Base-by-base conservation (phyloP, 805 yeast genomes). In the Ogataea neopini region DNA sequence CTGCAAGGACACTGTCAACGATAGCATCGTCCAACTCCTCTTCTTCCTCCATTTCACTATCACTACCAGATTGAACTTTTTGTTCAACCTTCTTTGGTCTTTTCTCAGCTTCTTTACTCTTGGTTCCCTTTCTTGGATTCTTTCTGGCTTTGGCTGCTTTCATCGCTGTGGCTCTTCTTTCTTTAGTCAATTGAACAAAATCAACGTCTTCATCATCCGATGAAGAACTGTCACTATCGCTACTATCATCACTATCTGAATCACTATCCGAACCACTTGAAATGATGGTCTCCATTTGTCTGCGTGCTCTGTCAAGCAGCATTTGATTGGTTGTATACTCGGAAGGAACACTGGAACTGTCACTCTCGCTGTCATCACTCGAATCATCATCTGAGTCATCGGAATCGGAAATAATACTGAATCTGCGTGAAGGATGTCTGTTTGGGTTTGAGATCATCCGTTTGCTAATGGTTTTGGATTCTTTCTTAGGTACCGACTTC, bases 161-260 rank as follows among this genome's bases (percentile, higher is more conserved):
- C 73, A 79, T 68, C 1, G 81, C 73, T 50, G 69, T 74, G 32
- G 79, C 79, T 66, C 84, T 80, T 51, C 81, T 72, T 61, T 84
- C 85, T 8, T 84, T 86, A 29, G 87, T 86, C 50, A 86, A 66
- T 61, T 78, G 79, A 13, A 86, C 87, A 62, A 83, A 84, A 66
- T 86, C 92, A 2, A 85, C 81, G 54, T 80, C 82, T 30, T 81
- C 82, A 54, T 82, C 88, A 56, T 80, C 84, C 0, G 84, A 79
- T 9, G 83, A 77, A 9, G 77, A 70, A 2, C 63, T 60, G 13
- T 62, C 60, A 14, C 62, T 63, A 10, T 68, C 68, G 14, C 61
- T 64, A 33, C 33, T 28, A 14, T 18, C 33, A 6, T 39, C 42
- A 15, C 64, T 64, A 2, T 67, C 68, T 18, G 63, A 66, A 10